Evolutionary conservation across 768 basidiomycete genomes (phyloP).

Genomic region (Boletus barrowsii): DNA sequence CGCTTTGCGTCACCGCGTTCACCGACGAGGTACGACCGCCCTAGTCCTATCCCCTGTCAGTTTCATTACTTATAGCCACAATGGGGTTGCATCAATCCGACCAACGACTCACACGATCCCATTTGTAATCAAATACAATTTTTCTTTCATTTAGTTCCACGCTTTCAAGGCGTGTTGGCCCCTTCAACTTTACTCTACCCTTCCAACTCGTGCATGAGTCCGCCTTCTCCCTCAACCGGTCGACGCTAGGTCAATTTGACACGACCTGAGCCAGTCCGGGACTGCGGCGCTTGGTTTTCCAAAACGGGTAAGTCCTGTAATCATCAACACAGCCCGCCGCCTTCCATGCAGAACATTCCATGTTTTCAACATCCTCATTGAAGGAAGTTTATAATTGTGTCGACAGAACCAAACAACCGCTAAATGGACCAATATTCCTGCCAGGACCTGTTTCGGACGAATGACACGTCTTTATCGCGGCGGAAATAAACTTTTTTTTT

Average conservation of each 20-base stretch:
- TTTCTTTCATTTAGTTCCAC: conserved; percentile 6
- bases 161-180: conserved; percentile 11
- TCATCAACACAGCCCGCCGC: conserved; percentile 12
- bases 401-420: conserved; percentile 23
- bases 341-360: conserved; percentile 29
- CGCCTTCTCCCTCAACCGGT: not conserved
- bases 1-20: conserved; percentile 1
- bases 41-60: not conserved
- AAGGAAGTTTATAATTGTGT: conserved; percentile 14
- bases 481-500: conserved; percentile 7
- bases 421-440: conserved; percentile 1
- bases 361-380: not conserved
- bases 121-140: not conserved
- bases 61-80: not conserved
- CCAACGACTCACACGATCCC: conserved; percentile 1
- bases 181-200: not conserved
- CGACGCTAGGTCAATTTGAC: not conserved
- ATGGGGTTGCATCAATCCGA: not conserved
- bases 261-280: not conserved
- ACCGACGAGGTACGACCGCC: not conserved
- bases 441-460: not conserved
- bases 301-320: conserved; percentile 15
- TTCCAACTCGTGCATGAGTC: not conserved
- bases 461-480: conserved; percentile 6
- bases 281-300: conserved; percentile 2